Percentiles rank a stretch among this genome's conserved stretches.
These are phyloP conservation scores for Hypsizygus marmoreus DNA, from an alignment of 768 basidiomycete species.

Conservation along the genomic window DNA sequence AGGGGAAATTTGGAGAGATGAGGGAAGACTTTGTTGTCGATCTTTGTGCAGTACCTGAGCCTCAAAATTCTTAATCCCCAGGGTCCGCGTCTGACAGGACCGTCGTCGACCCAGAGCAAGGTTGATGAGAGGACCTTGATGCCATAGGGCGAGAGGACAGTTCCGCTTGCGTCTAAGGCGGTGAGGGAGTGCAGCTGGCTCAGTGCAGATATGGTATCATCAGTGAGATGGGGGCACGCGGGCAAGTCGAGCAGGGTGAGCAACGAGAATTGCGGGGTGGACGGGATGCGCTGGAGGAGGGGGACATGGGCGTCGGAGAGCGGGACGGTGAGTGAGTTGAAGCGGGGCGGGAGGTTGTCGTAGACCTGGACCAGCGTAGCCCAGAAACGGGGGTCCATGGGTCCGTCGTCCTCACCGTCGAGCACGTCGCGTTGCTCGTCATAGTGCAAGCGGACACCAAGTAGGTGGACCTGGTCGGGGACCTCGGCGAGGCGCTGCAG, in stretches of 20 bases:
- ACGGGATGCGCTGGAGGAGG: slow-evolving; percentile 56
- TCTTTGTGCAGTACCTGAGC: slow-evolving; percentile 52
- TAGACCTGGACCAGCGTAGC: slow-evolving; percentile 62
- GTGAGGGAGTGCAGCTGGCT: slow-evolving; percentile 52
- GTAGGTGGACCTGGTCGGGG: slow-evolving; percentile 45
- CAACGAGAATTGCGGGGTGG: slow-evolving; percentile 59
- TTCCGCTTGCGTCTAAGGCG: slow-evolving; percentile 67
- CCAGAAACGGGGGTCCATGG: slow-evolving; percentile 63
- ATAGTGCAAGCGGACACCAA: slow-evolving; percentile 23
- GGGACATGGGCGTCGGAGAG: slow-evolving; percentile 57
- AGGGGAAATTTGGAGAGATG: slow-evolving; percentile 53
- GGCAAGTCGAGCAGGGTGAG: slow-evolving; percentile 65
- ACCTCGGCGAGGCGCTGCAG: slow-evolving; percentile 42
- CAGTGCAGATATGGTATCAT: slow-evolving; percentile 53
- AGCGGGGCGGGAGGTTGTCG: slow-evolving; percentile 46
- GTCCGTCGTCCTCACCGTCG: slow-evolving; percentile 39
- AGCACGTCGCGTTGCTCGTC: slow-evolving; percentile 26
- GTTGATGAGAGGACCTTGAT: slow-evolving; percentile 54
- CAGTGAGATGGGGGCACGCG: slow-evolving; percentile 55
- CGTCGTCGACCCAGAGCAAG: slow-evolving; percentile 38
- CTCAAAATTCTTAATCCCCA: slow-evolving; percentile 62
- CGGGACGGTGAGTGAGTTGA: slow-evolving; percentile 46
- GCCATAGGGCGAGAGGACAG: slow-evolving; percentile 52
- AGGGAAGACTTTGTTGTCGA: slow-evolving; percentile 46
- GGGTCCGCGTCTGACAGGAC: slow-evolving; percentile 39